Percentiles rank a stretch among this genome's conserved stretches.
These are phyloP conservation scores for Sporothrix mexicana DNA, from an alignment of 2,329 filamentous ascomycete genomes.

Conservation along the genomic window DNA sequence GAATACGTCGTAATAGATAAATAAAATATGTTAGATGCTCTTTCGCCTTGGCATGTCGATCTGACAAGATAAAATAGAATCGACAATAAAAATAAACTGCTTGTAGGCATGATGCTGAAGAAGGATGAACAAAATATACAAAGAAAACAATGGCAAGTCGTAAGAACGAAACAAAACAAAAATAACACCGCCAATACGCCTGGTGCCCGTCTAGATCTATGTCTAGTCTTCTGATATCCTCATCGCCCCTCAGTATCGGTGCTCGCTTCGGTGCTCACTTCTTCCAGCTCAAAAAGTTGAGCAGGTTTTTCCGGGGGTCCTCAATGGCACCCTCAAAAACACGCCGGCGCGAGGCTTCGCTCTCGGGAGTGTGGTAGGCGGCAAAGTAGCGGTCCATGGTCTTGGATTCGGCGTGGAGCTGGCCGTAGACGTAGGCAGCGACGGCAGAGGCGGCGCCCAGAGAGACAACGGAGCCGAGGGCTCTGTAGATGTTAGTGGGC, in stretches of 20 bases:
- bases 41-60: conserved; percentile 24
- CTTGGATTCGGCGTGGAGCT: conserved; percentile 45
- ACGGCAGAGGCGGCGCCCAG: conserved; percentile 40
- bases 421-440: conserved; percentile 45
- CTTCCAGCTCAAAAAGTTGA: conserved; percentile 46
- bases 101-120: not conserved
- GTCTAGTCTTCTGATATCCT: not conserved
- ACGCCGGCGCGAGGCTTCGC: conserved; percentile 45
- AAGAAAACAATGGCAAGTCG: not conserved
- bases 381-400: conserved; percentile 49
- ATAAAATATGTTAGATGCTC: not conserved
- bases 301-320: conserved; percentile 47
- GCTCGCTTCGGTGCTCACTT: not conserved
- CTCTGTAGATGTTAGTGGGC: conserved; percentile 31
- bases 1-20: not conserved
- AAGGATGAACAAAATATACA: not conserved
- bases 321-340: conserved; percentile 44
- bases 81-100: not conserved
- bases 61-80: not conserved
- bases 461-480: conserved; percentile 35
- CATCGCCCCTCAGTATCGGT: not conserved
- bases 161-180: not conserved
- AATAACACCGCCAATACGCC: not conserved
- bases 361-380: conserved; percentile 48
- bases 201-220: not conserved